Evolutionary conservation across 2,329 filamentous ascomycete species (phyloP).

Genomic region (Aspergillus udagawae): DNA sequence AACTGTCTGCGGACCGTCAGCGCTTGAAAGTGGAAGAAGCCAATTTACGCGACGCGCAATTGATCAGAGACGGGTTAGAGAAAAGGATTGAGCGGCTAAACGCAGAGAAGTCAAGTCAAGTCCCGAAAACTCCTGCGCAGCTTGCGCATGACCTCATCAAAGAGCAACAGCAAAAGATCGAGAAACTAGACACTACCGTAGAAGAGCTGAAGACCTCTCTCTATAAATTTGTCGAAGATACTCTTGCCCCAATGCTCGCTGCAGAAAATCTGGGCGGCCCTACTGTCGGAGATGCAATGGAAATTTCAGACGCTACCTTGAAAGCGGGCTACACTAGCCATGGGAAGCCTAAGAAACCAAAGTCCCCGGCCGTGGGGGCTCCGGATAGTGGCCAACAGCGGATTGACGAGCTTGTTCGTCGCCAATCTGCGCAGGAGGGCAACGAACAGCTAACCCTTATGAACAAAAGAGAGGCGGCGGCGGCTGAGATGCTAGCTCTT

Average conservation of each 20-base stretch:
- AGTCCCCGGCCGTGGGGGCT: slow-evolving; percentile 25
- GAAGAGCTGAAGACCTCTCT: slow-evolving; percentile 60
- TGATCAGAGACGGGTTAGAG: slow-evolving; percentile 47
- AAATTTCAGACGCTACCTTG: slow-evolving; percentile 55
- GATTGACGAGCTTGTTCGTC: slow-evolving; percentile 50
- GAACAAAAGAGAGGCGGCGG: slow-evolving; percentile 47
- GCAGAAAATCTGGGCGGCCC: slow-evolving; percentile 81
- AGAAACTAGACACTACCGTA: slow-evolving; percentile 58
- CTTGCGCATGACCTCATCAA: slow-evolving; percentile 60
- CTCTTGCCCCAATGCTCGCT: slow-evolving; percentile 70
- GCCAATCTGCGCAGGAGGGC: slow-evolving; percentile 22
- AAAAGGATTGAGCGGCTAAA: slow-evolving; percentile 58
- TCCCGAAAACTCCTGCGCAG: slow-evolving; percentile 58
- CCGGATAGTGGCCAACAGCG: slow-evolving; percentile 41
- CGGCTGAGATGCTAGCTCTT: slow-evolving; percentile 44
- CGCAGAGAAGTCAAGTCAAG: slow-evolving; percentile 53
- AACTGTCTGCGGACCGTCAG: slow-evolving; percentile 36
- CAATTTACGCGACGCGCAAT: slow-evolving; percentile 45
- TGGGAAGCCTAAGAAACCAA: slow-evolving; percentile 44
- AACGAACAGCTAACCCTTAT: slow-evolving; percentile 19
- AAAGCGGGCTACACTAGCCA: slow-evolving; percentile 52
- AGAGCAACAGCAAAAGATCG: slow-evolving; percentile 57
- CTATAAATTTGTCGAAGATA: slow-evolving; percentile 65
- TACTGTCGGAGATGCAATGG: slow-evolving; percentile 70
- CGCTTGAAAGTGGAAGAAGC: slow-evolving; percentile 44